Evolutionary conservation across 2,329 filamentous ascomycete genomes (phyloP), one percentile per base, ranked within the genome.

Genomic region (Pochonia chlamydosporia): DNA sequence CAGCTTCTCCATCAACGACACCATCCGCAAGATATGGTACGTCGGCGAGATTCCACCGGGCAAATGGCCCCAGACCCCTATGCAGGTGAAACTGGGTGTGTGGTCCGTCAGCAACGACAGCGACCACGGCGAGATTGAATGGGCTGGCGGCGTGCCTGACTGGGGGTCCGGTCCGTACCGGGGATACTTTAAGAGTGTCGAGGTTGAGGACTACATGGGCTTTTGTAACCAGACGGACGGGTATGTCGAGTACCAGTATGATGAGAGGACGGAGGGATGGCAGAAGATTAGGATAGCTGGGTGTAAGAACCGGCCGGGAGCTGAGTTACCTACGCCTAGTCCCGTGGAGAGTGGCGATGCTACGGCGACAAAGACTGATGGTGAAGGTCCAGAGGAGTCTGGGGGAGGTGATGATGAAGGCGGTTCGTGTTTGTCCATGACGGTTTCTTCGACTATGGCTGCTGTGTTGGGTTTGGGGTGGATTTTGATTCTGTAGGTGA

Each of bases 11-110:
- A 76, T 88, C 47, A 72, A 82, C 57, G 72, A 70, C 49, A 55
- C 53, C 5, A 57, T 66, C 21, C 59, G 57, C 18, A 61, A 59
- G 2, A 55, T 61, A 3, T 63, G 56, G 42, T 57, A 54, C 18
- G 61, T 74, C 21, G 75, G 78, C 49, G 68, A 73, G 31, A 69
- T 76, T 40, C 68, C 69, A 8, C 64, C 70, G 47, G 69, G 70
- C 7, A 62, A 61, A 36, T 89, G 76, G 66, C 85, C 85, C 2
- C 85, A 88, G 66, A 85, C 82, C 1, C 85, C 85, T 9, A 84
- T 84, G 76, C 76, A 78, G 47, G 61, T 85, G 56, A 82, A 82
- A 69, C 68, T 85, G 43, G 80, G 82, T 43, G 75, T 75, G 53
- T 81, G 76, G 72, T 65, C 74, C 39, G 75, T 68, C 20, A 77